phyloP scores from a whole-genome alignment of 129 eudicot species.

The Daucus carota region DNA sequence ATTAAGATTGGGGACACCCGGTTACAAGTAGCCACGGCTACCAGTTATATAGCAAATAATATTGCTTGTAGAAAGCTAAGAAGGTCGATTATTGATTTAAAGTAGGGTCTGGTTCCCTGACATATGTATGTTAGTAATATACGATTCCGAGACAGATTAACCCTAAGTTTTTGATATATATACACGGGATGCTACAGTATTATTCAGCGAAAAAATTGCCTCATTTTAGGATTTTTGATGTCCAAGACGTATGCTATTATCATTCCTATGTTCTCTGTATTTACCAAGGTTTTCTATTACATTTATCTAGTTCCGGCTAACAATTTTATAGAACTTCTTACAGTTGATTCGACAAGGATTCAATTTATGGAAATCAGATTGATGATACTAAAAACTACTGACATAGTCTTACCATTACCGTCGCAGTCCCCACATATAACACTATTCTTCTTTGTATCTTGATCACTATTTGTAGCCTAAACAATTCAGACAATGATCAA shows the following conservation, averaged over 20 bases:
- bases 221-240: no score
- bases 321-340: background rate
- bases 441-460: slow-evolving; percentile 37
- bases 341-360: background rate
- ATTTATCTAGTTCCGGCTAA: background rate
- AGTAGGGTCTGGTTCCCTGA: no score
- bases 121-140: no score
- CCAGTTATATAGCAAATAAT: no score
- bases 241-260: no score
- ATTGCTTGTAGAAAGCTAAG: no score
- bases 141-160: no score
- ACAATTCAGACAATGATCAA: background rate
- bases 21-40: background rate
- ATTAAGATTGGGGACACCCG: background rate
- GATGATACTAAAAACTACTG: background rate
- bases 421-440: slow-evolving; percentile 50
- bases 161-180: no score
- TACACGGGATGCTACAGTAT: no score
- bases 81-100: no score
- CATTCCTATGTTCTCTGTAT: no score
- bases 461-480: slow-evolving; percentile 16
- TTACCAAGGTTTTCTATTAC: background rate
- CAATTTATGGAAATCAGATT: background rate
- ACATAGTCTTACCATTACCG: slow-evolving; percentile 43
- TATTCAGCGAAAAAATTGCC: no score